Percentiles rank a stretch among this genome's conserved stretches.
phyloP scores from a whole-genome alignment of 2,329 filamentous ascomycete species.

The Ambrosiella cleistominuta region DNA sequence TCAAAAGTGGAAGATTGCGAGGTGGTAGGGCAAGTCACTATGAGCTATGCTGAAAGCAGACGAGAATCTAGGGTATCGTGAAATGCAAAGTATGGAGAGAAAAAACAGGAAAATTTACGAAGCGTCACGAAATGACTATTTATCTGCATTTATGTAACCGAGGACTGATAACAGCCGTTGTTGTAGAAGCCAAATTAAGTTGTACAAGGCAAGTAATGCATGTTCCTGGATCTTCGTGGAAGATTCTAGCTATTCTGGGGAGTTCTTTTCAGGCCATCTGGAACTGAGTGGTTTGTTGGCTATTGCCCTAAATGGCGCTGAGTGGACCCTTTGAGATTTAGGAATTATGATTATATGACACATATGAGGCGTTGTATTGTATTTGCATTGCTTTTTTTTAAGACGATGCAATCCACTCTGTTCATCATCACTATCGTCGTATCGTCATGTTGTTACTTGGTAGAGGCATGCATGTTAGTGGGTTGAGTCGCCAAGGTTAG shows the following conservation, averaged over 20 bases:
- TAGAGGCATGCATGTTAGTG: no score
- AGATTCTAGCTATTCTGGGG: conserved; percentile 10
- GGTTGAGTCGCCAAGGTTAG: no score
- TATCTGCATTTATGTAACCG: neutral
- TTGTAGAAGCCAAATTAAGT: neutral
- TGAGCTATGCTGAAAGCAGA: neutral
- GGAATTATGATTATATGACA: no score
- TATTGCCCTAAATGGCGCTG: neutral
- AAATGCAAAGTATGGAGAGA: neutral
- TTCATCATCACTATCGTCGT: no score
- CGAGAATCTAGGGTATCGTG: neutral
- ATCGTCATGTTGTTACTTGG: no score
- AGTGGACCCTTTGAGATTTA: no score
- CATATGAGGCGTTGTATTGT: no score
- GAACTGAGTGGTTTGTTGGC: no score
- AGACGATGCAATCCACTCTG: no score
- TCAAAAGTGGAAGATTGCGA: neutral
- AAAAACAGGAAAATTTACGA: neutral
- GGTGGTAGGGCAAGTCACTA: no score
- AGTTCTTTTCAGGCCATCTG: neutral
- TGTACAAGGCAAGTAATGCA: neutral
- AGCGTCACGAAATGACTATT: neutral
- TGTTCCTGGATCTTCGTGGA: conserved; percentile 2
- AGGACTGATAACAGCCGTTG: neutral
- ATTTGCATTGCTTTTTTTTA: no score